A percentile compares a stretch with the other conserved stretches of the same genome.
Evolutionary conservation across 2,329 filamentous ascomycete species (phyloP).

Genomic region (Stromatinia cepivora): DNA sequence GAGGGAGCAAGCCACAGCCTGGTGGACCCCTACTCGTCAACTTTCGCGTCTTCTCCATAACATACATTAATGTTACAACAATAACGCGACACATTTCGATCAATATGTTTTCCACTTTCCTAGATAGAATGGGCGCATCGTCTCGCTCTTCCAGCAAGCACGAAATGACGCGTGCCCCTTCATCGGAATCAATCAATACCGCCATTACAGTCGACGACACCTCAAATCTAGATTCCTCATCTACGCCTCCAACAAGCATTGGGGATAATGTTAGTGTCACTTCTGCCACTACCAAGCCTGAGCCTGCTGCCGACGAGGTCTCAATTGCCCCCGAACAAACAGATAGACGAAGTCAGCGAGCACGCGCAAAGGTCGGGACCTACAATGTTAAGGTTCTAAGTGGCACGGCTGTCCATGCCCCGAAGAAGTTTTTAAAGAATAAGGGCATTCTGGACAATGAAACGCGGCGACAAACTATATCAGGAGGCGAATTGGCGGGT

Average conservation of each 20-base stretch:
- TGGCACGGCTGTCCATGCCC: conserved; percentile 59
- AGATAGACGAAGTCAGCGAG: conserved; percentile 54
- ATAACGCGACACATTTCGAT: conserved; percentile 23
- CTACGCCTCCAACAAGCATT: conserved; percentile 65
- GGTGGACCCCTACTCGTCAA: conserved; percentile 19
- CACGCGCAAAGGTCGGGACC: conserved; percentile 55
- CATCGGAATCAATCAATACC: conserved; percentile 36
- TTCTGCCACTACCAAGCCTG: conserved; percentile 45
- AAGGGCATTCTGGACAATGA: conserved; percentile 24
- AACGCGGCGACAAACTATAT: conserved; percentile 48
- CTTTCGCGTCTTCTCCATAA: conserved; percentile 23
- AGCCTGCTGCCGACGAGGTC: conserved; percentile 25
- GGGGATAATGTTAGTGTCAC: conserved; percentile 61
- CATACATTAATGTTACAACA: conserved; percentile 18
- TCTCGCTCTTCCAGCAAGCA: conserved; percentile 25
- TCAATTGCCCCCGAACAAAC: conserved; percentile 22
- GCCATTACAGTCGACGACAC: conserved; percentile 36
- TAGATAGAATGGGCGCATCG: conserved; percentile 30
- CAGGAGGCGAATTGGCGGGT: conserved; percentile 42
- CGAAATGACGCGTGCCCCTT: conserved; percentile 34
- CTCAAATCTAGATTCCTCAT: conserved; percentile 37
- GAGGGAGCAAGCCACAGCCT: conserved; percentile 22
- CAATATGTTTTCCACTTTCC: conserved; percentile 32
- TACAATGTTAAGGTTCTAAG: conserved; percentile 67
- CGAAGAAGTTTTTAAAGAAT: conserved; percentile 47